Percentiles rank a stretch among this genome's conserved stretches.
These are phyloP conservation scores for Primulina tabacum DNA, from an alignment of 257 asterid genomes.

Conservation along the genomic window DNA sequence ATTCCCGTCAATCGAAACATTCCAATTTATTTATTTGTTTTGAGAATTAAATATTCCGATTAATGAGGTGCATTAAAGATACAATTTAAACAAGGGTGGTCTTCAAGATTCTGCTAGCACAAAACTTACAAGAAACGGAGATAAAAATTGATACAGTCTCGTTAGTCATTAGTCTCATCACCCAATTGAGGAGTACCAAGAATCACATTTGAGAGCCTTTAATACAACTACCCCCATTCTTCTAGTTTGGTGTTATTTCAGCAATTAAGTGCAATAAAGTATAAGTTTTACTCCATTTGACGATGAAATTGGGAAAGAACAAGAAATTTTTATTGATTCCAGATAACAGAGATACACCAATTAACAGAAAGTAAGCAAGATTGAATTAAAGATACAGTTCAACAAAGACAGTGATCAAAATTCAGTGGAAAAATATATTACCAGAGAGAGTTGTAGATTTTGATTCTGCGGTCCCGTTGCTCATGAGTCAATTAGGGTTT, in stretches of 20 bases:
- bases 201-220: not conserved
- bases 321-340: not conserved
- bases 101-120: not conserved
- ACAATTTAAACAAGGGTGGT: not conserved
- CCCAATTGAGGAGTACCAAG: not conserved
- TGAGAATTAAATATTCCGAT: too few relatives aligned
- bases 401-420: not conserved
- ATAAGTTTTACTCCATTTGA: not conserved
- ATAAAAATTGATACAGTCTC: not conserved
- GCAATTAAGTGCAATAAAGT: not conserved
- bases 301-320: not conserved
- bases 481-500: slow-evolving; percentile 25
- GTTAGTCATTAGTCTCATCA: not conserved
- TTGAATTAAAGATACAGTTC: not conserved
- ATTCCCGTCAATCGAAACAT: not conserved
- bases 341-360: not conserved
- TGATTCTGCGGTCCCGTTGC: slow-evolving; percentile 29
- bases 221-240: not conserved
- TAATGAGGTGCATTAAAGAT: not conserved
- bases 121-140: not conserved
- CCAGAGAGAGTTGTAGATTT: slow-evolving; percentile 27
- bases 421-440: slow-evolving; percentile 9
- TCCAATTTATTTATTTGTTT: not conserved
- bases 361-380: not conserved
- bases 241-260: not conserved